Percentiles rank a stretch among this genome's conserved stretches.
These are phyloP conservation scores for Serendipita vermifera DNA, from an alignment of 768 basidiomycete species.

Conservation along the genomic window DNA sequence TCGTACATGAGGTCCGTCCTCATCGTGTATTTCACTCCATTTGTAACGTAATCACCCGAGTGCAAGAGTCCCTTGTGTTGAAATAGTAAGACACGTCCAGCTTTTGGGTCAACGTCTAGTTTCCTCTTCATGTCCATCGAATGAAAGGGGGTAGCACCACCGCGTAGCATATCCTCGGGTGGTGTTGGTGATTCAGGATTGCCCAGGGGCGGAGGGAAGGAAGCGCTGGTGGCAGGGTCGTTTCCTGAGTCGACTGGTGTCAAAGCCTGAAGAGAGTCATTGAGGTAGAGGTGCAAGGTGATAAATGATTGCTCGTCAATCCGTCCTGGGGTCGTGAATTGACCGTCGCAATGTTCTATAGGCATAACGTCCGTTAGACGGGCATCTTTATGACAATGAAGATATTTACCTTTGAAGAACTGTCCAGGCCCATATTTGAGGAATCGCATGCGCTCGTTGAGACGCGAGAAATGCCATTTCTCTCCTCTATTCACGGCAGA, in stretches of 20 bases:
- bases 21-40: constrained; percentile 12
- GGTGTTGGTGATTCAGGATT: neutral
- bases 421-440: constrained; percentile 6
- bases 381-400: neutral
- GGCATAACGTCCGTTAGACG: neutral
- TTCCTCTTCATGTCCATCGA: neutral
- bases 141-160: constrained; percentile 9
- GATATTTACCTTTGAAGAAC: constrained; percentile 10
- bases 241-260: neutral
- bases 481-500: neutral
- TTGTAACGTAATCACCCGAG: constrained; percentile 8
- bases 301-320: constrained; percentile 6
- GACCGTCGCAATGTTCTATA: constrained; percentile 12
- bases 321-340: neutral
- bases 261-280: constrained; percentile 8
- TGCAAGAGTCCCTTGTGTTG: constrained; percentile 8
- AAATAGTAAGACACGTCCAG: constrained; percentile 10
- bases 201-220: neutral
- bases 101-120: constrained; percentile 10
- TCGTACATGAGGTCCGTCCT: constrained; percentile 12
- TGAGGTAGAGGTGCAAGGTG: constrained; percentile 12
- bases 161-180: neutral
- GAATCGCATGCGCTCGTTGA: constrained; percentile 13
- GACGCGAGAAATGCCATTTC: neutral
- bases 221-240: neutral